phyloP scores from a whole-genome alignment of 495 filamentous ascomycete genomes.

The Lepraria neglecta region DNA sequence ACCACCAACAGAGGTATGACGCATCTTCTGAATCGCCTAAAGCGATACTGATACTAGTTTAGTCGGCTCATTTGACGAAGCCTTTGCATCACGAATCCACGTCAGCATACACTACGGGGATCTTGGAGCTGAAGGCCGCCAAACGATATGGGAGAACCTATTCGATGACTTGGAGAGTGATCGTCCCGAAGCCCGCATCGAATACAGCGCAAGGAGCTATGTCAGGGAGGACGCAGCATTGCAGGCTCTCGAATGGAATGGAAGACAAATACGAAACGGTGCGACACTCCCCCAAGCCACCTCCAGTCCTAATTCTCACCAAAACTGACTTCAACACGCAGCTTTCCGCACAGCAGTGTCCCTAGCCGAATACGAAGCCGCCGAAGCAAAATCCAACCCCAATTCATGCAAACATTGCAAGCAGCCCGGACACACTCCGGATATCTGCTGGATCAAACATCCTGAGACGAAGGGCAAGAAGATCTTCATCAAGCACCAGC shows the following conservation, averaged over 20 bases:
- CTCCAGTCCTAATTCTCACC: neutral
- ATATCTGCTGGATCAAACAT: neutral
- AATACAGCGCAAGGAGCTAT: neutral
- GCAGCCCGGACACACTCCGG: neutral
- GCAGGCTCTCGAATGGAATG: neutral
- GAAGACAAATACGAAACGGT: neutral
- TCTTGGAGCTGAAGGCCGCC: neutral
- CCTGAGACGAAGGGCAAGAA: neutral
- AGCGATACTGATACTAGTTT: constrained; percentile 12
- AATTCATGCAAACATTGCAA: neutral
- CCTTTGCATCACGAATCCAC: constrained; percentile 45
- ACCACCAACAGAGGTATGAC: constrained; percentile 19
- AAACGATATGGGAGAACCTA: constrained; percentile 1
- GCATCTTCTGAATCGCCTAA: neutral
- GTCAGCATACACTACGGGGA: constrained; percentile 22
- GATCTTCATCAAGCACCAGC: constrained; percentile 1
- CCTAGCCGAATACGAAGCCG: neutral
- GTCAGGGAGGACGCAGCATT: neutral
- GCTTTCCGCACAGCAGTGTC: neutral
- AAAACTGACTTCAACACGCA: neutral
- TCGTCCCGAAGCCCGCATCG: neutral
- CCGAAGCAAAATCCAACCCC: neutral
- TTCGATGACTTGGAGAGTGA: constrained; percentile 2
- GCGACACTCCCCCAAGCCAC: too few species aligned
- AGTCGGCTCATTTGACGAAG: constrained; percentile 40